Base-by-base conservation (phyloP, 2,329 filamentous ascomycete genomes). In the Rhynchosporium graminicola region DNA sequence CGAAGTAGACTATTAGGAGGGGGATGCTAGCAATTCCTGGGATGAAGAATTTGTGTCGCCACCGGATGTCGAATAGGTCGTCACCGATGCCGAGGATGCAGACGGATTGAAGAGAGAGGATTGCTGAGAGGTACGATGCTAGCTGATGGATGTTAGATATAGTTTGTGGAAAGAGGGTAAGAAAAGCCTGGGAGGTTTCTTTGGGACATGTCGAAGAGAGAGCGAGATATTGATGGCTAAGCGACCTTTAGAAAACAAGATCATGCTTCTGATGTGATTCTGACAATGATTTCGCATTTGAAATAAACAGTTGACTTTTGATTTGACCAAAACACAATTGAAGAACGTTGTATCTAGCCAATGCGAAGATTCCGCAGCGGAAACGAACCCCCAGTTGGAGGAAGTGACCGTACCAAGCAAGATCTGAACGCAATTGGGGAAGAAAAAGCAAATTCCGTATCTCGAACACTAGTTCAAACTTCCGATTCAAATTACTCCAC, bases 11-110 rank as follows among this genome's bases (percentile, higher is more conserved):
- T 66, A 96, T 91, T 10, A 99, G 87, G 77, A 98, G 89, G 15
- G 95, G 95, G 64, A 98, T 91, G 52, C 92, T 89, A 62, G 93
- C 93, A 70, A 99, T 90, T 63, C 92, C 95, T 5, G 95, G 95
- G 70, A 99, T 97, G 80, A 97, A 90, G 78, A 97, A 92, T 80
- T 99, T 99, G 83, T 99, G 94, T 59, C 95, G 89, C 95, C 95
- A 99, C 74, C 95, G 87, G 73, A 99, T 97, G 76, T 99, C 95
- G 77, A 99, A 97, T 57, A 97, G 84, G 77, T 99, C 95, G 77
- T 99, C 95, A 68, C 92, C 91, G 64, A 99, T 88, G 60, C 95
- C 95, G 40, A 99, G 88, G 62, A 98, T 88, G 55, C 92, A 90
- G 66, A 96, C 92, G 51, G 88, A 90, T 77, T 97, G 92, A 43